phyloP scores from a whole-genome alignment of 2,329 filamentous ascomycete genomes.

The Colletotrichum viniferum region DNA sequence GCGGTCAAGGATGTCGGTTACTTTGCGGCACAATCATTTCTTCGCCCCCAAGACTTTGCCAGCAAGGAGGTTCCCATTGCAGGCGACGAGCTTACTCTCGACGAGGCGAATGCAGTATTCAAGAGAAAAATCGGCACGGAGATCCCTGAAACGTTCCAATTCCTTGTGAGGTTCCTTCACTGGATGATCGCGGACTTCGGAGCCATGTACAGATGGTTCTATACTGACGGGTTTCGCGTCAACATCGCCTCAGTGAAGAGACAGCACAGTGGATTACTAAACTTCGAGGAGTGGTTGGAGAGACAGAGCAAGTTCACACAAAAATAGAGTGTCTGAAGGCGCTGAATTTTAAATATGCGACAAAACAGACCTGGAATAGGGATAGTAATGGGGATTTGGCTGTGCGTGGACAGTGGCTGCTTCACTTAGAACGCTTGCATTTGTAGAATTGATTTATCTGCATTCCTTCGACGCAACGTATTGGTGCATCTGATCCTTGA shows the following conservation, averaged over 20 bases:
- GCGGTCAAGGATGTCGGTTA: conserved; percentile 48
- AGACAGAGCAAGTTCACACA: background rate
- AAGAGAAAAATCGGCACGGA: background rate
- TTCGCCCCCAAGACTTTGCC: conserved; percentile 34
- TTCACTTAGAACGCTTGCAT: background rate
- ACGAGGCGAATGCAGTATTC: conserved; percentile 12
- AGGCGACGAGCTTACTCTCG: conserved; percentile 47
- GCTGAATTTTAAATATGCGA: fast-evolving
- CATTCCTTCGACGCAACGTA: background rate
- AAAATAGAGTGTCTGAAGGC: background rate
- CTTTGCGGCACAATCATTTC: conserved; percentile 48
- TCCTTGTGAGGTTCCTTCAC: background rate
- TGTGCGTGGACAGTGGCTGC: background rate
- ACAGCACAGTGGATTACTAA: background rate
- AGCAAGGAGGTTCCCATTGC: conserved; percentile 41
- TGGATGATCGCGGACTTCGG: background rate
- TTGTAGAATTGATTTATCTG: background rate
- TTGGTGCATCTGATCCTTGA: too few species aligned
- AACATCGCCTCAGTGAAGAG: background rate
- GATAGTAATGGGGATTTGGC: background rate
- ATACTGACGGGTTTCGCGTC: background rate
- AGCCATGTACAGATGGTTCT: background rate
- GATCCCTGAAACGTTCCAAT: background rate
- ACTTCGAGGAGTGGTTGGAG: background rate
- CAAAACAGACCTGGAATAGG: background rate